Evolutionary conservation across 106 monocot species (phyloP), one percentile per base, ranked within the genome.

Genomic region (Gastrodia elata): DNA sequence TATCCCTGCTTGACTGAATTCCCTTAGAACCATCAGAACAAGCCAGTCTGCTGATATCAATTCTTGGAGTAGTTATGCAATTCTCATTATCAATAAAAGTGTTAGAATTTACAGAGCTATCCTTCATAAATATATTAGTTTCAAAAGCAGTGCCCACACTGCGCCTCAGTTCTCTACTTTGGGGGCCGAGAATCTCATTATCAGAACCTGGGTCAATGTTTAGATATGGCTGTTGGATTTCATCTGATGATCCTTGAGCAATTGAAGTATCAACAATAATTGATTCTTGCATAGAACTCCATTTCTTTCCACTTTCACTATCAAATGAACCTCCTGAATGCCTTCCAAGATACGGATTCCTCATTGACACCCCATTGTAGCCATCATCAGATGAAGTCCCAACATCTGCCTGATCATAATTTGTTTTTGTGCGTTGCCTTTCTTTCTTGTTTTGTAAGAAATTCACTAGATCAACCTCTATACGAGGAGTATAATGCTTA

Each of bases 381-480:
- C 91, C 93, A 68, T 99, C 93, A 40, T 99, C 98, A 67, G 91
- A 91, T 44, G 93, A 98, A 69, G 88, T 88, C 72, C 91, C 91
- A 43, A 89, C 74, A 84, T 99, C 98, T 35, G 85, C 71, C 42
- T 87, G 93, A 25, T 99, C 98, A 88, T 91, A 99, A 74, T 79
- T 84, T 20, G 90, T 76, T 75, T 93, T 99, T 42, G 88, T 75
- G 52, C 98, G 87, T 34, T 88, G 91, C 10, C 85, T 84, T 72
- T 99, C 98, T 79, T 93, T 99, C 84, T 99, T 99, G 75, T 73
- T 93, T 75, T 93, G 98, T 70, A 99, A 82, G 78, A 86, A 86
- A 76, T 91, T 99, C 81, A 99, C 82, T 8, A 99, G 73, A 65
- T 99, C 98, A 78, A 99, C 98, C 74, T 99, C 98, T 73, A 99